phyloP scores from a whole-genome alignment of 2,329 filamentous ascomycete genomes.

The Diaporthe citriasiana region DNA sequence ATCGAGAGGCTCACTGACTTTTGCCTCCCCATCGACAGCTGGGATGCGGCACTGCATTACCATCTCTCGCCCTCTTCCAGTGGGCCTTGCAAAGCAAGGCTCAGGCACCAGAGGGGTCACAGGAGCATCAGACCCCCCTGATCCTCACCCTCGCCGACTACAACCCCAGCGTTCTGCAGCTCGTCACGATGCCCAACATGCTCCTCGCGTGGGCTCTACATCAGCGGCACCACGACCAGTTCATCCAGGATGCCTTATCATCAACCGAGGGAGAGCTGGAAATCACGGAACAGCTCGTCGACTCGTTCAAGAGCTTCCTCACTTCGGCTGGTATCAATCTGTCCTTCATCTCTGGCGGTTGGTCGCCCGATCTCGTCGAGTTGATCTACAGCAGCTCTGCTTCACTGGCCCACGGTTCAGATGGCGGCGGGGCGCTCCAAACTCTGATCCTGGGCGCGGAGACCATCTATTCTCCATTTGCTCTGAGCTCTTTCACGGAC shows the following conservation, averaged over 20 bases:
- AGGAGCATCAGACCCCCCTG: conserved; percentile 53
- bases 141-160: conserved; percentile 82
- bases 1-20: conserved; percentile 43
- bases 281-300: conserved; percentile 69
- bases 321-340: conserved; percentile 65
- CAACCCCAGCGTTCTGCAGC: conserved; percentile 81
- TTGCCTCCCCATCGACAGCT: conserved; percentile 63
- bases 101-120: conserved; percentile 16
- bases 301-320: conserved; percentile 71
- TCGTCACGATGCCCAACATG: conserved; percentile 85
- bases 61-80: conserved; percentile 79
- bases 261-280: conserved; percentile 73
- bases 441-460: conserved; percentile 80
- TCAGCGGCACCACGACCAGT: conserved; percentile 53
- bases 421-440: conserved; percentile 23
- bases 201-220: conserved; percentile 76
- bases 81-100: conserved; percentile 56
- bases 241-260: conserved; percentile 60
- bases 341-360: conserved; percentile 81
- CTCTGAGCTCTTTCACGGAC: conserved; percentile 77
- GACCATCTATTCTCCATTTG: conserved; percentile 85
- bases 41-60: conserved; percentile 83
- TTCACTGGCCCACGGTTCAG: conserved; percentile 41
- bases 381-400: conserved; percentile 58
- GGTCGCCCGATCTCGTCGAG: conserved; percentile 75